phyloP scores from a whole-genome alignment of 164 flowering plant genomes.

The Warburgia ugandensis region DNA sequence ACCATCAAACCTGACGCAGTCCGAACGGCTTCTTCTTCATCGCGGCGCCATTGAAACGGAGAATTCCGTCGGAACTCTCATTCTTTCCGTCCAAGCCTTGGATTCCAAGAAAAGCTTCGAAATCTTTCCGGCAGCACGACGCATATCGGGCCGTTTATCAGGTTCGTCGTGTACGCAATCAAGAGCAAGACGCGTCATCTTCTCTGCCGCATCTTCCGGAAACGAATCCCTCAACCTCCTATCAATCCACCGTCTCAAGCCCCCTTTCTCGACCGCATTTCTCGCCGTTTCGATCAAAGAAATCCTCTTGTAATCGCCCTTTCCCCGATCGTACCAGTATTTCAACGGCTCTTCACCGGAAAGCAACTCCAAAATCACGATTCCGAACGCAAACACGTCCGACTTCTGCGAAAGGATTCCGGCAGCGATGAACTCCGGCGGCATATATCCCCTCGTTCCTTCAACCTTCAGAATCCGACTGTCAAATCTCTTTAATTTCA shows the following conservation, averaged over 20 bases:
- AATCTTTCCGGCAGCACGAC: slow-evolving; percentile 38
- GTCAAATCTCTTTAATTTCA: slow-evolving; percentile 2
- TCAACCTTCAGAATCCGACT: slow-evolving; percentile 31
- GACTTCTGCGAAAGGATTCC: slow-evolving; percentile 53
- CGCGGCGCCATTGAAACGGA: slow-evolving; percentile 56
- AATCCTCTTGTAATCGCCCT: slow-evolving; percentile 23
- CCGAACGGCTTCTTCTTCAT: no score
- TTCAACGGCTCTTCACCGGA: slow-evolving; percentile 63
- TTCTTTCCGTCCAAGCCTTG: slow-evolving; percentile 38
- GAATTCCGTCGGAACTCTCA: slow-evolving; percentile 34
- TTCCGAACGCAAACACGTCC: slow-evolving; percentile 79
- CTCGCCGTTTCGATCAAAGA: slow-evolving; percentile 51
- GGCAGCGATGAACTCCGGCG: slow-evolving; percentile 52
- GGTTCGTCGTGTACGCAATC: slow-evolving; percentile 64
- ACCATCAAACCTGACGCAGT: no score
- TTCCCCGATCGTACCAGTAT: slow-evolving; percentile 33
- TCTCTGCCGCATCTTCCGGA: slow-evolving; percentile 69
- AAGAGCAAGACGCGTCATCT: slow-evolving; percentile 44
- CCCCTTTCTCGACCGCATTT: slow-evolving; percentile 11
- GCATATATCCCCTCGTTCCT: slow-evolving; percentile 65
- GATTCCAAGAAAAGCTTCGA: slow-evolving; percentile 62
- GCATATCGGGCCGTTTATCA: slow-evolving; percentile 57
- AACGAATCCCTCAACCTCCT: slow-evolving; percentile 65
- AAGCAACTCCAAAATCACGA: slow-evolving; percentile 61
- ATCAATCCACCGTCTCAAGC: background rate